Evolutionary conservation across 208 protist genomes (phyloP), one percentile per base, ranked within the genome.

Genomic region (Crithidia bombi): DNA sequence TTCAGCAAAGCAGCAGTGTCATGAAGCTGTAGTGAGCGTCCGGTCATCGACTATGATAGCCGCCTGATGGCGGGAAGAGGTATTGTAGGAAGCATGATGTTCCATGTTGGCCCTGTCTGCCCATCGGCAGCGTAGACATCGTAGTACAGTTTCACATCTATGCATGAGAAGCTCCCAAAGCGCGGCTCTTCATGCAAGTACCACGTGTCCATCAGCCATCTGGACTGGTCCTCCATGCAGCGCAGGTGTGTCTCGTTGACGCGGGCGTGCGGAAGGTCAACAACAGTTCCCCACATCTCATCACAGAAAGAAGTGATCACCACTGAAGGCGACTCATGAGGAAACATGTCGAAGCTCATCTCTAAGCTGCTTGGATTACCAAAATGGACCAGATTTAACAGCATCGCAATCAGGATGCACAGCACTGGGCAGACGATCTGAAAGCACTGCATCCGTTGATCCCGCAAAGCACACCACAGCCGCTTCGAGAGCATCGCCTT

Each of bases 341-440:
- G 47, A 57, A 81, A 83, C 25, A 81, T 26, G 15, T 56, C 63
- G 15, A 25, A 59, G 65, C 55, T 68, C 28, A 86, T 46, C 19
- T 43, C 47, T 15, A 83, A 38, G 25, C 43, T 52, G 36, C 50
- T 39, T 15, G 65, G 65, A 4, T 28, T 25, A 5, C 38, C 44
- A 5, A 70, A 35, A 3, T 50, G 63, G 17, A 91, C 78, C 28
- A 71, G 65, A 30, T 10, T 30, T 71, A 95, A 65, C 43, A 92
- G 55, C 79, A 92, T 86, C 3, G 86, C 86, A 43, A 95, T 46
- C 10, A 91, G 28, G 46, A 95, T 62, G 63, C 78, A 86, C 19
- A 82, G 19, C 6, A 91, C 82, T 4, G 89, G 90, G 66, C 86
- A 88, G 1, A 93, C 43, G 39, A 95, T 71, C 69, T 95, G 90